Base-by-base conservation (phyloP, 2,329 filamentous ascomycete genomes). In the Pestalotiopsis sp. region DNA sequence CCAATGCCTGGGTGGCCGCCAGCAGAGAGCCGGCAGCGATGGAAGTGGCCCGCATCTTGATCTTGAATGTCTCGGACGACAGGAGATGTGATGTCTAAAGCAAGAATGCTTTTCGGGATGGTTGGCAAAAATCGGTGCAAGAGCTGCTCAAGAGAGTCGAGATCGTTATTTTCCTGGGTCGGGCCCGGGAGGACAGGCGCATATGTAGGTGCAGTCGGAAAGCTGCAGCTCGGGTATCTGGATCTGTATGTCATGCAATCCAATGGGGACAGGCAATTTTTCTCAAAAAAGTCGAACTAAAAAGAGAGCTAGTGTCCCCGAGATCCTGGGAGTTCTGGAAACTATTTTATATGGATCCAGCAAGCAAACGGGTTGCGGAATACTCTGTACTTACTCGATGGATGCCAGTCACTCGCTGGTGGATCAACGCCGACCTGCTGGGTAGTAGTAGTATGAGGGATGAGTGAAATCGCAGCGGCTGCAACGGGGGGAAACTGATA, bases 21-120 rank as follows among this genome's bases (percentile, higher is more conserved):
- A 66, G 52, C 27, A 66, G 64, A 12, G 64, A 66, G 31, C 64
- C 25, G 23, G 64, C 64, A 36, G 36, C 31, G 14, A 66, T 41
- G 14, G 64, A 49, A 23, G 38, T 39, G 12, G 64, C n/a, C 27
- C 64, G 20, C 64, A 66, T 66, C 11, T 23, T 65, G 62, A 62
- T 66, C 11, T 23, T 65, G 62, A 62, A 62, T n/a, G 45, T 52
- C 45, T 52, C 20, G 45, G 45, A 52, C 20, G 17, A 52, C 45
- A 52, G 20, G 45, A 52, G 45, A n/a, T 52, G 45, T 52, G 45
- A 52, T n/a, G 45, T 36, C 45, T 52, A 20, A 52, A 52, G n/a
- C 45, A 52, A 52, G 45, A 52, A 52, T 52, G 45, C 45, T 20
- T 52, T n/a, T 20, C 17, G 45, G 45, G 45, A 20, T 9, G 45